phyloP scores from a whole-genome alignment of 2,329 filamentous ascomycete species.

The Microsporum canis region DNA sequence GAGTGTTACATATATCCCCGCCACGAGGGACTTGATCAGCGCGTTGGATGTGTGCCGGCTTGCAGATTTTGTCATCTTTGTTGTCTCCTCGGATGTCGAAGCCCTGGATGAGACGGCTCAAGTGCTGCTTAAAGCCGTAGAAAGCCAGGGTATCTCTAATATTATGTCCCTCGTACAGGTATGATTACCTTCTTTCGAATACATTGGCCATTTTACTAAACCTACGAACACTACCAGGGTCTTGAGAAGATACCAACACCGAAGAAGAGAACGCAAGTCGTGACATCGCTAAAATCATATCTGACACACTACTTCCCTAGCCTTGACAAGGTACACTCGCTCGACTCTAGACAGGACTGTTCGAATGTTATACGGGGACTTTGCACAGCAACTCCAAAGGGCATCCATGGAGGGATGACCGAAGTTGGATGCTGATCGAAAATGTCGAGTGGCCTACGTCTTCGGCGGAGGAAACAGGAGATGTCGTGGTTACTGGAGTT shows the following conservation, averaged over 20 bases:
- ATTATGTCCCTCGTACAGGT: conserved; percentile 71
- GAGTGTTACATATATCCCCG: conserved; percentile 72
- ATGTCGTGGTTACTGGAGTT: conserved; percentile 69
- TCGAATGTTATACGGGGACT: conserved; percentile 81
- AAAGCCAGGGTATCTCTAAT: conserved; percentile 89
- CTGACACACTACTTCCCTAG: conserved; percentile 90
- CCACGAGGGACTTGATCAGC: conserved; percentile 60
- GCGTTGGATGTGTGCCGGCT: conserved; percentile 76
- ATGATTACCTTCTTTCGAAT: conserved; percentile 7
- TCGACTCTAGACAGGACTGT: conserved; percentile 82
- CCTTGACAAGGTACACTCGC: conserved; percentile 78
- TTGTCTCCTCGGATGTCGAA: conserved; percentile 61
- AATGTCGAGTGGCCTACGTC: conserved; percentile 59
- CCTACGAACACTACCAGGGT: conserved; percentile 28
- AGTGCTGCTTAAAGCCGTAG: conserved; percentile 70
- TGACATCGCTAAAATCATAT: conserved; percentile 78
- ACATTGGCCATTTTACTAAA: neutral
- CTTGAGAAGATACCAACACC: conserved; percentile 66
- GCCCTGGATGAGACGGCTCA: conserved; percentile 81
- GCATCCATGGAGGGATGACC: conserved; percentile 84
- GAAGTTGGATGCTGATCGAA: conserved; percentile 91
- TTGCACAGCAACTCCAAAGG: conserved; percentile 85
- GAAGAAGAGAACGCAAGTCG: conserved; percentile 65
- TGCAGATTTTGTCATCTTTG: conserved; percentile 82
- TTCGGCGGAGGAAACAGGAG: conserved; percentile 34